Base-by-base conservation (phyloP, 768 basidiomycete genomes). In the Leccinum subgranulosum region DNA sequence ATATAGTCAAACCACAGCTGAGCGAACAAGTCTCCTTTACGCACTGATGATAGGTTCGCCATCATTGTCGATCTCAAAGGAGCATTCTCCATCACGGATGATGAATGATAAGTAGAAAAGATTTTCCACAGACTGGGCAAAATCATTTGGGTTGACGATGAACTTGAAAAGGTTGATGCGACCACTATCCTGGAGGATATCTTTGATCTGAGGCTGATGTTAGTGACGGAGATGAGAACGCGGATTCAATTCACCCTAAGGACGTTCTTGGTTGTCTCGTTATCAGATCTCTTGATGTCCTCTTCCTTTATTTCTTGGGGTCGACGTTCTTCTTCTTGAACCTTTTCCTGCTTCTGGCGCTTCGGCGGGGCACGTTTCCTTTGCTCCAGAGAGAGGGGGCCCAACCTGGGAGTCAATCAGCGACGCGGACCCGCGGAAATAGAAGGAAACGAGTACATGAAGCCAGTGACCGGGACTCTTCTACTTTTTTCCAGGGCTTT, bases 121-220 rank as follows among this genome's bases (percentile, higher is more conserved):
- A 69, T 99, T 99, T 74, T 99, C 97, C 14, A 98, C 93, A 0
- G 91, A 92, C 69, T 99, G 96, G 0, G 87, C 89, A 67, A 92
- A 99, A 65, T 90, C 86, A 28, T 87, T 73, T 12, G 97, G 97
- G 68, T 99, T 96, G 60, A 97, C 78, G 53, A 98, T 79, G 66
- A 98, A 90, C 59, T 80, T 74, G 76, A 98, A 98, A 28, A 97
- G 72, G 64, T 97, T 97, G 52, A 90, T 79, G 7, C 70, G 64
- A 29, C 73, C 74, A n/a, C 75, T 72, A 0, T 79, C 69, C 19
- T 73, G 69, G 25, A 97, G 77, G 8, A 91, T 74, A 4, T 79
- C 71, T 66, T 81, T 78, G 21, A 96, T 77, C 89, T 94, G 45
- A 21, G 5, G 6, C 9, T 4, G 19, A 29, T 46, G 29, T 64